Evolutionary conservation across 129 eudicot genomes (phyloP), one percentile per base, ranked within the genome.

Genomic region (Chrysanthemum seticuspe): DNA sequence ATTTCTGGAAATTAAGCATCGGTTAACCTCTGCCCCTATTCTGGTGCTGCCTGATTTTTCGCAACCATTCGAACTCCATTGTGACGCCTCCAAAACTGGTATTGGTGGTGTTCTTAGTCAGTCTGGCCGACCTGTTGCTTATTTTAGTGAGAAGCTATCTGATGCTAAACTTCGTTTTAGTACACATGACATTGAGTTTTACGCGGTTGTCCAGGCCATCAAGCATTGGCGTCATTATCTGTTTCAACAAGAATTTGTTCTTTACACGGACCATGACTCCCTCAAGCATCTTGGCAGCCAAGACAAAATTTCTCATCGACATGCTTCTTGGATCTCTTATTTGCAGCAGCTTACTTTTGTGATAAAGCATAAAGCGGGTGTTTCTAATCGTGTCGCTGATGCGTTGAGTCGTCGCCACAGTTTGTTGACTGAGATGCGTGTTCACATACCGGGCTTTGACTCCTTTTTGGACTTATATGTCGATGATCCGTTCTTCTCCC

Each of bases 111-210:
- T 73, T 7, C 60, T 73, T 40, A 73, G 77, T 11, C 70, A 62
- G 12, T 13, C 25, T 2, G 34, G 19, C 1, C 59, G 54, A 0
- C 71, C 71, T 9, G 51, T 74, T 36, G 71, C 71, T 3, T 74
- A 21, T 10, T 62, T 62, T 8, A 74, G 71, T 50, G 71, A 74
- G 34, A 74, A 51, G 13, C 19, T 74, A 23, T 1, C 13, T 4
- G 71, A 65, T 11, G 16, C 62, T 10, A 63, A 31, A 36, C 51
- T 29, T 5, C 48, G 62, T 10, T 74, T 45, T 14, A 63, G 71
- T 34, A 74, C 71, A 5, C 27, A 74, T 52, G 78, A 73, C 27
- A 5, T 73, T 3, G 78, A 73, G 23, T 27, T 74, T 29, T 73
- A 73, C 13, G 77, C 71, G 2, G 6, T 64, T 2, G 62, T 63